Evolutionary conservation across 2,329 filamentous ascomycete genomes (phyloP), one percentile per base, ranked within the genome.

Genomic region (Meredithiella fracta): DNA sequence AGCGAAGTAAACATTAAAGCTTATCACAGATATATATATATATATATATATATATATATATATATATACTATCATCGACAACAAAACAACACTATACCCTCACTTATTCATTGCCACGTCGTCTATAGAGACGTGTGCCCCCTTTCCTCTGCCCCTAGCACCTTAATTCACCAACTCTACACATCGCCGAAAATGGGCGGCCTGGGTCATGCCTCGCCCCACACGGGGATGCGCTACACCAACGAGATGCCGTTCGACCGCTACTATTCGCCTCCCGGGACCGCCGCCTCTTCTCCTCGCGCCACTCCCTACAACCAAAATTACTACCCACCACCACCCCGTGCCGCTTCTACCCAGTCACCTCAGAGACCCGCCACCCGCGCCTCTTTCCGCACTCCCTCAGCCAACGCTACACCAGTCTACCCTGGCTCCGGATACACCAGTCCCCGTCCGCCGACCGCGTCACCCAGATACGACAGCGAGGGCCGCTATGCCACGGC

Each of bases 401-500:
- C 54, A 26, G 37, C 38, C 22, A 51, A 51, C 22, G 56, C 42
- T n/a, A 55, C 56, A 1, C 56, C 53, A 14, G 47, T 52, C 9
- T 55, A 55, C 40, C 44, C 44, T 20, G 14, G 23, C 34, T 37
- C 17, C 47, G 56, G 51, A 2, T 58, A 55, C 26, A 40, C 64
- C 65, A 72, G 67, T 62, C 73, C 68, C 58, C 71, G 70, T 63
- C 71, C 70, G 58, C 72, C 70, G 42, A 70, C 72, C 59, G 77
- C 78, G 65, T 80, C 77, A 60, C 77, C 77, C 60, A 74, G 77
- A 63, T 80, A 77, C 71, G 79, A 75, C 66, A 80, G 77, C 72
- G 73, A 72, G 65, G 77, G 77, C 67, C 71, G 77, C 65, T 80
- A 80, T 72, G 77, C 75, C 70, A 79, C 77, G 69, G 76, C 75